Percentiles rank a stretch among this genome's conserved stretches.
phyloP scores from a whole-genome alignment of 2,329 filamentous ascomycete species.

The Colletotrichum falcatum region DNA sequence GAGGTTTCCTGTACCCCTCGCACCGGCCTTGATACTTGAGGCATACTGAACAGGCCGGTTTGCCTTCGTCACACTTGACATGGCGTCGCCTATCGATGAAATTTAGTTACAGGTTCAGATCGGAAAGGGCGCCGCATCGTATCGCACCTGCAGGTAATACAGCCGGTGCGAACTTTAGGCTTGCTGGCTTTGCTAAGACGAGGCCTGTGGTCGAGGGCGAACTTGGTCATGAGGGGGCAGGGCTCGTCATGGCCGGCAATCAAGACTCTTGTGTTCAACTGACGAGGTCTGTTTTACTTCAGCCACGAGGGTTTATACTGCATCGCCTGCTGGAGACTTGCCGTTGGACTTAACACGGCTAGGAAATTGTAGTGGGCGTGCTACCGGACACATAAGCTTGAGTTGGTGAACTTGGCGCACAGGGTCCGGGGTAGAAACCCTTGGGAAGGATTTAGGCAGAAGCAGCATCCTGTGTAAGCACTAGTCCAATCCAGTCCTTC shows the following conservation, averaged over 20 bases:
- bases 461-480: not conserved
- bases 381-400: not conserved
- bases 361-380: not conserved
- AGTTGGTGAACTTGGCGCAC: not conserved
- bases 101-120: not conserved
- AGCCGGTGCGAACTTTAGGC: constrained; percentile 22
- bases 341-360: not conserved
- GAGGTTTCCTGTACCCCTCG: constrained; percentile 6
- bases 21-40: constrained; percentile 32
- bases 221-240: not conserved
- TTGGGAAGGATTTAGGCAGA: not conserved
- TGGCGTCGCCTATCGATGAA: constrained; percentile 8
- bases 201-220: constrained; percentile 1
- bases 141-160: constrained; percentile 28
- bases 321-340: not conserved
- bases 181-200: constrained; percentile 8
- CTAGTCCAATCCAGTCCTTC: not conserved
- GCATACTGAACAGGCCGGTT: constrained; percentile 19
- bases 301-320: accelerated
- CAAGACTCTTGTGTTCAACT: not conserved
- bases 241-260: not conserved
- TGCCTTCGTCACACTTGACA: constrained; percentile 30
- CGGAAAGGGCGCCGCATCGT: not conserved
- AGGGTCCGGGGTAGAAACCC: not conserved
- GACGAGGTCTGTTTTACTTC: not conserved